Base-by-base conservation (phyloP, 805 yeast genomes). In the Saturnispora ahearnii region DNA sequence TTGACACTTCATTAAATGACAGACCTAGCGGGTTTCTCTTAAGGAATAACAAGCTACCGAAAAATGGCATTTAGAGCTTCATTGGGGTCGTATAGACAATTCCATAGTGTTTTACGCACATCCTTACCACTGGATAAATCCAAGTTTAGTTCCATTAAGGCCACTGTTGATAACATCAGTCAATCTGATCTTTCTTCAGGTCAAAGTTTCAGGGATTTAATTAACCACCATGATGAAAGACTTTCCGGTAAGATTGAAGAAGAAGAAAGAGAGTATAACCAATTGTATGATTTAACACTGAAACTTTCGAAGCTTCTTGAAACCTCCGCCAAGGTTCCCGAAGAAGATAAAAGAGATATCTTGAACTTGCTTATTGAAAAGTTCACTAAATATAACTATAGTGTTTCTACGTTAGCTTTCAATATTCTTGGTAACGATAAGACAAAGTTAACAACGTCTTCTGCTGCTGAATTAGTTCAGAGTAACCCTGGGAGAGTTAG, bases 401-500 rank as follows among this genome's bases (percentile, higher is more conserved):
- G 63, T 1, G 56, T 62, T 9, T 56, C 62, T 5, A 57, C 59
- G 0, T 18, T 56, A 5, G 61, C 60, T 0, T 40, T 52, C 6
- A 45, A 49, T n/a, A 53, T 47, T 8, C 22, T 55, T 5, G 38
- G 46, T 1, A 36, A 44, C 2, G 22, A 47, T n/a, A 41, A 47
- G 26, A 41, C 52, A 9, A 43, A 49, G 10, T 15, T 60, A 5
- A 38, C 51, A 4, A 18, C 44, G 11, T 48, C 37, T 7, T 52
- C 69, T 0, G 46, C 61, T 9, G 43, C 52, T 18, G 62, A 65
- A 41, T 42, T 64, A 2, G 56, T 68, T n/a, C 58, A 56, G 51
- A 54, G 63, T 34, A 68, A 68, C 53, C 70, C 73, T 0, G 71
- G 70, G 9, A 58, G 73, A 50, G 68, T 66, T 15, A 54, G 53